Evolutionary conservation across 2,329 filamentous ascomycete species (phyloP), one percentile per base, ranked within the genome.

Genomic region (Albophoma yamanashiensis): DNA sequence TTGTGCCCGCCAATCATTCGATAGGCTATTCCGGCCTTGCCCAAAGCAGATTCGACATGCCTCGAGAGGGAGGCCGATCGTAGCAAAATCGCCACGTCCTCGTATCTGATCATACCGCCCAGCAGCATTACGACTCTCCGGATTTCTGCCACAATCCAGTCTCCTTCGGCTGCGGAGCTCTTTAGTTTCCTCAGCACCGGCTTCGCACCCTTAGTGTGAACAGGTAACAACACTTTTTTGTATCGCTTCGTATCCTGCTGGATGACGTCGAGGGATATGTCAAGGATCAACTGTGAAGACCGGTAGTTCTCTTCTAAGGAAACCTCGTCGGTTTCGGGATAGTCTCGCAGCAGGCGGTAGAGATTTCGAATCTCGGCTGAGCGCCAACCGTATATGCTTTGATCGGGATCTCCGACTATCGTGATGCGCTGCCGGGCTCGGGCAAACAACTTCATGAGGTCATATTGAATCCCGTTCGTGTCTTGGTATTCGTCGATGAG

Each of bases 401-500:
- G 93, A 71, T 99, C 94, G 0, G 94, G 93, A 70, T 99, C 93
- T 40, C 93, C 94, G 5, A 99, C 94, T 62, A 97, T 90, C 0
- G 93, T 97, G 65, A 97, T 93, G n/a, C 86, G 82, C 60, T 84
- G 82, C 52, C 82, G 80, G 27, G 79, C 76, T 62, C 91, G 85
- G 1, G 92, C 91, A 67, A 99, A 87, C 0, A 96, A 80, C 63
- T 84, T 88, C 92, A 97, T 97, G 50, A 99, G 78, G 66, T 97
- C 91, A 68, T 96, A 97, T 72, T 99, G 93, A 5, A 97, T 87
- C 25, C 91, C 84, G 70, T 97, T 99, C 9, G 93, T 97, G 74
- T 99, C 93, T 74, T 99, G 93, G 64, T 97, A 99, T 70, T 99
- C 93, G 70, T 99, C 93, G 63, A 99, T 95, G 55, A 99, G 80